Evolutionary conservation across 768 basidiomycete genomes (phyloP).

Genomic region (Leucocoprinus birnbaumii): DNA sequence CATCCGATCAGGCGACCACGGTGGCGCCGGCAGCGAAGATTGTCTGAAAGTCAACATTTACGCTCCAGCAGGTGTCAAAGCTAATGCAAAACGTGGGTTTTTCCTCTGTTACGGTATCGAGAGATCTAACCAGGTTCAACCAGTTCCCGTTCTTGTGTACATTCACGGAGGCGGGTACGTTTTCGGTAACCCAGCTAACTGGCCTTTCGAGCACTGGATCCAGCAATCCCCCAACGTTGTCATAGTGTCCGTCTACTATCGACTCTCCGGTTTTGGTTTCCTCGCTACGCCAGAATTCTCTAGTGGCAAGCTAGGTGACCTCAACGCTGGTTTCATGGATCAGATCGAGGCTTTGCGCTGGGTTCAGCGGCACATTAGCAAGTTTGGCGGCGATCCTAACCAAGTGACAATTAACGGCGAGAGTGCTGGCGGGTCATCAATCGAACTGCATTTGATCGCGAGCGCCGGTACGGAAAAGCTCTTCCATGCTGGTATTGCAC

Average conservation of each 20-base stretch:
- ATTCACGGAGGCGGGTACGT: conserved; percentile 54
- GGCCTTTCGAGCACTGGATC: conserved; percentile 67
- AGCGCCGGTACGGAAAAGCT: conserved; percentile 29
- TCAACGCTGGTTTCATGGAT: conserved; percentile 55
- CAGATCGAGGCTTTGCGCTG: conserved; percentile 62
- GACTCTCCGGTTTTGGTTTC: conserved; percentile 63
- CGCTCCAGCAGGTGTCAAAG: conserved; percentile 44
- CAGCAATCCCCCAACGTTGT: conserved; percentile 61
- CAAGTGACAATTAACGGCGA: conserved; percentile 62
- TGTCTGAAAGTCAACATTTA: conserved; percentile 70
- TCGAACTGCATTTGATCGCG: conserved; percentile 57
- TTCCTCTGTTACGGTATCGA: not conserved
- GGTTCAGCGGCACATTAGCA: conserved; percentile 57
- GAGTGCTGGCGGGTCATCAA: conserved; percentile 53
- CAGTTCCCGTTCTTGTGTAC: conserved; percentile 46
- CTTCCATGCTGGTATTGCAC: conserved; percentile 57
- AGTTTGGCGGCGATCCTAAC: conserved; percentile 61
- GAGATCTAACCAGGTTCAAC: not conserved
- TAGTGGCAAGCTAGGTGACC: conserved; percentile 36
- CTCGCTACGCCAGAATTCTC: conserved; percentile 47
- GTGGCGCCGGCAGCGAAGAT: conserved; percentile 65
- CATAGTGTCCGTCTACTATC: conserved; percentile 66
- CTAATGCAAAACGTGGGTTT: conserved; percentile 41
- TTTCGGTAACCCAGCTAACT: conserved; percentile 59
- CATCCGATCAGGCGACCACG: conserved; percentile 40